Evolutionary conservation across 176 grass and related monocot genomes (phyloP).

Genomic region (Aegilops longissima): DNA sequence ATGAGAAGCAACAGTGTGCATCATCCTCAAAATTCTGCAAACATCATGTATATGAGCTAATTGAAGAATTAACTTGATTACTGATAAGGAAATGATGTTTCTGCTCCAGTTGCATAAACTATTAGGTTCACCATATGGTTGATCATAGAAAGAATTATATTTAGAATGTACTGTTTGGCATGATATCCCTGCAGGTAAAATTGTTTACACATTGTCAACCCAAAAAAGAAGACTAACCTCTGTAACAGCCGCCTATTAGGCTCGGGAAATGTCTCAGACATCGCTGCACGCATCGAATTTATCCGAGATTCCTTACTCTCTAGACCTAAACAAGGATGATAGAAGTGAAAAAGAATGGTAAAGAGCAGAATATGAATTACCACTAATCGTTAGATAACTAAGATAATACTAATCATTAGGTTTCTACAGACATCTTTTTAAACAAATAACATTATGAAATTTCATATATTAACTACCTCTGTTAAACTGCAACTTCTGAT

Average conservation of each 20-base stretch:
- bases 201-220: slow-evolving; percentile 9
- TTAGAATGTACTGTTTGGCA: slow-evolving; percentile 13
- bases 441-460: background rate
- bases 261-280: slow-evolving; percentile 94
- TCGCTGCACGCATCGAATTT: slow-evolving; percentile 88
- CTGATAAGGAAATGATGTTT: slow-evolving; percentile 3
- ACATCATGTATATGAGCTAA: slow-evolving; percentile 21
- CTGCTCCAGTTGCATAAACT: slow-evolving; percentile 14
- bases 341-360: slow-evolving; percentile 29
- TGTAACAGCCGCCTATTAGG: slow-evolving; percentile 87
- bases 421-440: background rate
- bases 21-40: slow-evolving; percentile 95
- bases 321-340: slow-evolving; percentile 58
- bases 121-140: slow-evolving; percentile 4
- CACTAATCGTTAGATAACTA: background rate
- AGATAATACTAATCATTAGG: background rate
- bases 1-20: slow-evolving; percentile 81
- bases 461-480: background rate
- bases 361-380: slow-evolving; percentile 1
- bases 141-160: background rate
- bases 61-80: slow-evolving; percentile 7
- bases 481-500: slow-evolving; percentile 11
- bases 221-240: slow-evolving; percentile 56
- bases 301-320: slow-evolving; percentile 79
- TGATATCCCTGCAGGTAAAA: slow-evolving; percentile 20